Conservation (phyloP, 805 yeast genomes). For the Nadsonia fulvescens region DNA sequence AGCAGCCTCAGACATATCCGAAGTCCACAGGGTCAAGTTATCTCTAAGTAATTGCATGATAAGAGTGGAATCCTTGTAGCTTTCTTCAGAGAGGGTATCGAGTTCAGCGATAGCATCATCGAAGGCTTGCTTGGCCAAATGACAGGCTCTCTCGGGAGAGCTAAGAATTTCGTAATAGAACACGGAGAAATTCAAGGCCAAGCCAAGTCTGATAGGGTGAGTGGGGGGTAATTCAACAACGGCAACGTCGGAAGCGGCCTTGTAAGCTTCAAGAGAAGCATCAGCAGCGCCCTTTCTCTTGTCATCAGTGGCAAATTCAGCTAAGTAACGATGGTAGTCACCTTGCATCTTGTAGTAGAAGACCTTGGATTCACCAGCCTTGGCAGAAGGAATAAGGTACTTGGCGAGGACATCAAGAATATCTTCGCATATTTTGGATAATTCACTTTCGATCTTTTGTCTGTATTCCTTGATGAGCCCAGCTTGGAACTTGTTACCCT, state of each 20-base stretch:
- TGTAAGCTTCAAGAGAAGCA: conserved; percentile 87
- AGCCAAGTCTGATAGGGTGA: conserved; percentile 95
- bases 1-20: conserved; percentile 5
- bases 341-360: conserved; percentile 99
- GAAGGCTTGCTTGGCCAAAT: conserved; percentile 95
- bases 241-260: conserved; percentile 93
- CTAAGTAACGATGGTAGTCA: conserved; percentile 97
- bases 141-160: conserved; percentile 97
- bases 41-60: conserved; percentile 98
- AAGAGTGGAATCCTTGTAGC: conserved; percentile 93
- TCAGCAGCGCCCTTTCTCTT: conserved; percentile 91
- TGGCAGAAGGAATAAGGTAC: conserved; percentile 86
- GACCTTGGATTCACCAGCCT: conserved; percentile 94
- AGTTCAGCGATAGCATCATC: conserved; percentile 98
- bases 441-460: conserved; percentile 85
- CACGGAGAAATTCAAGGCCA: conserved; percentile 94
- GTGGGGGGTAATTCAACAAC: conserved; percentile 97
- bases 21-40: conserved; percentile 83
- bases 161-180: conserved; percentile 95
- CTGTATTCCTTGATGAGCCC: conserved; percentile 86
- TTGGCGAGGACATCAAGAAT: conserved; percentile 74
- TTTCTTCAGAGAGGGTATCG: conserved; percentile 93
- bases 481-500: conserved; percentile 83
- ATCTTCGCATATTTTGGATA: conserved; percentile 89
- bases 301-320: conserved; percentile 88